phyloP scores from a whole-genome alignment of 495 filamentous ascomycete genomes.

The Aspergillus homomorphus region DNA sequence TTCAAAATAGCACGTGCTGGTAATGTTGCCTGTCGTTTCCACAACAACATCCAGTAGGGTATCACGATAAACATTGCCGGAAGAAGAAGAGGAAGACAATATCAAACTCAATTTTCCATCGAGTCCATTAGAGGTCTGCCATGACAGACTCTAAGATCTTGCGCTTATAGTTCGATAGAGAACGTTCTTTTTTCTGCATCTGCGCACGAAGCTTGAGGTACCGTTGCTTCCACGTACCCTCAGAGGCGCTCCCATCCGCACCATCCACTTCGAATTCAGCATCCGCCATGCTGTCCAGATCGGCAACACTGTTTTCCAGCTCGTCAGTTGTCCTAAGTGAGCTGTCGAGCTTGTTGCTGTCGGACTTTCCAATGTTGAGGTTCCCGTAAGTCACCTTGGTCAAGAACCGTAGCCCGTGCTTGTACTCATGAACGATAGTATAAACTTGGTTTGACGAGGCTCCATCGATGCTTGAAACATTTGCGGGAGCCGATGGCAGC shows the following conservation, averaged over 20 bases:
- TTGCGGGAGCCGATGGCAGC: background rate
- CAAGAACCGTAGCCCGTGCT: slow-evolving; percentile 24
- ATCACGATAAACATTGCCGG: background rate
- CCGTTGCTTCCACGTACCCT: slow-evolving; percentile 44
- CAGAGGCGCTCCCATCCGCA: slow-evolving; percentile 22
- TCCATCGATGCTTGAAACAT: background rate
- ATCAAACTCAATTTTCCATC: no score
- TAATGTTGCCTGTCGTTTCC: slow-evolving; percentile 7
- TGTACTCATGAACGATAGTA: slow-evolving; percentile 33
- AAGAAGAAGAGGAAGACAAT: background rate
- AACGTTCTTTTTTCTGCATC: slow-evolving; percentile 50
- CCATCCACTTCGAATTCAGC: slow-evolving; percentile 35
- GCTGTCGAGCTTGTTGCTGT: slow-evolving; percentile 11
- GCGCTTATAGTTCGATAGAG: slow-evolving; percentile 49
- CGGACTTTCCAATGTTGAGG: slow-evolving; percentile 19
- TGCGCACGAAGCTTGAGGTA: slow-evolving; percentile 47
- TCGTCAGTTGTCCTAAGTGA: slow-evolving; percentile 8
- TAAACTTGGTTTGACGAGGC: slow-evolving; percentile 17
- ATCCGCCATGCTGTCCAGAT: slow-evolving; percentile 24
- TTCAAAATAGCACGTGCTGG: slow-evolving; percentile 16
- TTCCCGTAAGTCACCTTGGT: slow-evolving; percentile 33
- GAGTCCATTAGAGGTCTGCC: slow-evolving; percentile 38
- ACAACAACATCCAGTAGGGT: background rate
- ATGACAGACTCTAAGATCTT: slow-evolving; percentile 58
- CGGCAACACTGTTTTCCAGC: slow-evolving; percentile 19